A percentile compares a stretch with the other conserved stretches of the same genome.
Evolutionary conservation across 1,284 basidiomycete species (phyloP).

Genomic region (Cronartium quercuum): DNA sequence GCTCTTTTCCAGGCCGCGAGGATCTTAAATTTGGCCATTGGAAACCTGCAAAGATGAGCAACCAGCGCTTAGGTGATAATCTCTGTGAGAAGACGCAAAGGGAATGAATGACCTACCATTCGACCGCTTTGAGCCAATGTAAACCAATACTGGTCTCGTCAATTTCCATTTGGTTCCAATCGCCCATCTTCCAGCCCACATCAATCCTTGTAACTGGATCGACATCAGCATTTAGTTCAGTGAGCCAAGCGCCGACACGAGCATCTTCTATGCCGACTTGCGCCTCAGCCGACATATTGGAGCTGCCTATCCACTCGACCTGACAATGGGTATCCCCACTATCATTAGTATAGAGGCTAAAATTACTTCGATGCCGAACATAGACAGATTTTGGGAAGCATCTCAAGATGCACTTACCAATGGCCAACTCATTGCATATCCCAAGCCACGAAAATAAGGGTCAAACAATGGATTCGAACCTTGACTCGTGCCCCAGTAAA

Average conservation of each 20-base stretch:
- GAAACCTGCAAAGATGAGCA: conserved; percentile 8
- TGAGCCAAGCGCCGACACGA: conserved; percentile 29
- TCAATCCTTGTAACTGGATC: conserved; percentile 12
- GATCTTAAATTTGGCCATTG: conserved; percentile 12
- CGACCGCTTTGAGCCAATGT: conserved; percentile 22
- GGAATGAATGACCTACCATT: neutral
- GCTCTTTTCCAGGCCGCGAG: conserved; percentile 13
- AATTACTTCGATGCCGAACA: too few species aligned
- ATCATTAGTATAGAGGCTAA: too few species aligned
- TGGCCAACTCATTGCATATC: conserved; percentile 29
- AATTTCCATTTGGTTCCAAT: conserved; percentile 35
- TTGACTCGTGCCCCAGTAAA: conserved; percentile 35
- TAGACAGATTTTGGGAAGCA: too few species aligned
- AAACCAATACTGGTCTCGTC: conserved; percentile 5
- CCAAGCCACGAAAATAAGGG: conserved; percentile 17
- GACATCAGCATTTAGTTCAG: neutral
- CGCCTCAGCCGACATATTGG: conserved; percentile 18
- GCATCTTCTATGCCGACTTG: conserved; percentile 36
- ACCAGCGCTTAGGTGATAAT: neutral
- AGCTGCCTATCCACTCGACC: conserved; percentile 34
- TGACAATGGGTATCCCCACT: too few species aligned
- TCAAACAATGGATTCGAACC: conserved; percentile 16
- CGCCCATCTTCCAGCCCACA: conserved; percentile 30
- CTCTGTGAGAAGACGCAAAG: neutral
- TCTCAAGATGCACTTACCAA: conserved; percentile 1